Percentiles rank a stretch among this genome's conserved stretches.
phyloP scores from a whole-genome alignment of 257 asterid genomes.

The Solanum rostratum region DNA sequence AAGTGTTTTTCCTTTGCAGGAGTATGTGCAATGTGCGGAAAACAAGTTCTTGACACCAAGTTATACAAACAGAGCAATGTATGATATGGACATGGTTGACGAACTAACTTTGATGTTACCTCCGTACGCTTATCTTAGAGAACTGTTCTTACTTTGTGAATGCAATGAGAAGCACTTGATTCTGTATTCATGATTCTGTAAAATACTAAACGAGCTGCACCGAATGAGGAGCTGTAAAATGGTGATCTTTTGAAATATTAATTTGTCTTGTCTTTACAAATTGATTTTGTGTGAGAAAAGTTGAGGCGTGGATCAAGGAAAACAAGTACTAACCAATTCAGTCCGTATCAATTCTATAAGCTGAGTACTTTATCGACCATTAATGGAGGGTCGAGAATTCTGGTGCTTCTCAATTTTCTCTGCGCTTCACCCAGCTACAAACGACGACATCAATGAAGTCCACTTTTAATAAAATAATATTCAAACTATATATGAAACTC shows the following conservation, averaged over 20 bases:
- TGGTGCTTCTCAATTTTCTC: not conserved
- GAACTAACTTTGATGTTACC: not conserved
- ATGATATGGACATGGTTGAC: constrained; percentile 13
- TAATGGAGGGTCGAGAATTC: not conserved
- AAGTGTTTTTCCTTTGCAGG: constrained; percentile 44
- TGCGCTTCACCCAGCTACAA: not conserved
- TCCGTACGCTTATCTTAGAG: not conserved
- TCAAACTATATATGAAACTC: not conserved
- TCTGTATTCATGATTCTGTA: not conserved
- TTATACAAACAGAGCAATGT: constrained; percentile 95
- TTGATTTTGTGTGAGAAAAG: not conserved
- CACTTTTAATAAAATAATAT: too few relatives aligned
- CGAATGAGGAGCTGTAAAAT: not conserved
- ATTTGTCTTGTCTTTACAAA: not conserved
- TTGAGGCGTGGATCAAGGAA: not conserved
- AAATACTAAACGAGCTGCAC: not conserved
- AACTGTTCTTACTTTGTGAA: not conserved
- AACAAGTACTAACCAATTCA: not conserved
- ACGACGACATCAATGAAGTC: not conserved
- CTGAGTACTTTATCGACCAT: not conserved
- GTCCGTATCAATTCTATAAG: not conserved
- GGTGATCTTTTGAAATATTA: not conserved
- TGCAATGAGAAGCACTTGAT: not conserved
- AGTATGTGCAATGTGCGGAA: constrained; percentile 98
- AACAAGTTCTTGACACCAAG: constrained; percentile 97